A percentile compares a stretch with the other conserved stretches of the same genome.
These are phyloP conservation scores for Olyra latifolia DNA, from an alignment of 176 grass and related monocot genomes.

Conservation along the genomic window DNA sequence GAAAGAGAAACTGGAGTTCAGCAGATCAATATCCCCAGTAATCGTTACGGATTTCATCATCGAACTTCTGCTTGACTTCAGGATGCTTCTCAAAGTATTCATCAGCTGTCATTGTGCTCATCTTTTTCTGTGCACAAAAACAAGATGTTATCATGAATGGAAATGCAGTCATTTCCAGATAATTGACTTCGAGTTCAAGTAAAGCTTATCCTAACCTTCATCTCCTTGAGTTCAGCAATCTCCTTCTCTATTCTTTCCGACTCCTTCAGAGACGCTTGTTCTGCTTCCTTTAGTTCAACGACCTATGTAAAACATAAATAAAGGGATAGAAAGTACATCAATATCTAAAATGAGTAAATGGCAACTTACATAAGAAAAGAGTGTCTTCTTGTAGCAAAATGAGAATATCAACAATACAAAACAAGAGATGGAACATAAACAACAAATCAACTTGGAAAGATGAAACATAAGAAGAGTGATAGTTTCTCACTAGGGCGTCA, in stretches of 20 bases:
- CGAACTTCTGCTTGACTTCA: slow-evolving; percentile 86
- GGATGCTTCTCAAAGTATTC: slow-evolving; percentile 93
- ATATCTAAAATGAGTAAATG: neutral
- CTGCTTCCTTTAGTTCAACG: slow-evolving; percentile 81
- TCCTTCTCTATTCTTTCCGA: slow-evolving; percentile 83
- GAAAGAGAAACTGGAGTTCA: slow-evolving; percentile 14
- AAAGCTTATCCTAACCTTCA: slow-evolving; percentile 56
- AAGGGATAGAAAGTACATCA: neutral
- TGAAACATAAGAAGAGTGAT: neutral
- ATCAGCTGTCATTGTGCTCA: slow-evolving; percentile 87
- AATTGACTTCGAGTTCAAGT: neutral
- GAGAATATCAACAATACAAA: neutral
- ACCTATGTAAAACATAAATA: slow-evolving; percentile 32
- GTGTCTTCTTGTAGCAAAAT: neutral
- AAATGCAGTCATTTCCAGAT: neutral
- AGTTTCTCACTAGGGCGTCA: slow-evolving; percentile 63
- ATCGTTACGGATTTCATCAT: slow-evolving; percentile 93
- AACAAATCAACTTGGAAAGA: slow-evolving; percentile 8
- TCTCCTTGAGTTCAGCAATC: slow-evolving; percentile 68
- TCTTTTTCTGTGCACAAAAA: slow-evolving; percentile 68
- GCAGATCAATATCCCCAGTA: slow-evolving; percentile 80
- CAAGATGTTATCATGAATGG: neutral
- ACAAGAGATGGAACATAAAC: neutral
- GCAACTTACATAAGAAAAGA: neutral
- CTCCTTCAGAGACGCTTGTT: slow-evolving; percentile 57